Base-by-base conservation (phyloP, 73 alveolate genomes). In the Paramecium octaurelia region DNA sequence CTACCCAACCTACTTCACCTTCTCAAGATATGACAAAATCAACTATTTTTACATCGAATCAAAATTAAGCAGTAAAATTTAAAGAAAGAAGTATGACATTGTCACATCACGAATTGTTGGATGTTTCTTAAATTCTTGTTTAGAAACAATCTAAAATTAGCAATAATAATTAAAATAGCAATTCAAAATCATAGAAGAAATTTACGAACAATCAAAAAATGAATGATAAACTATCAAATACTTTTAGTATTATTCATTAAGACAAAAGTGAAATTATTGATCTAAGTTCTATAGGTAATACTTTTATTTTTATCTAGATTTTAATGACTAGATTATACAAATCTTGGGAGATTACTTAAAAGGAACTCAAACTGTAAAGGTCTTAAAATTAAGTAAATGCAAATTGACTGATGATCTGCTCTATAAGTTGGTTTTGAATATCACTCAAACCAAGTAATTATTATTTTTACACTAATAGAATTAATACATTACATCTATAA, bases 371-470 rank as follows among this genome's bases (percentile, higher is more conserved):
- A 80, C 42, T 43, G 57, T 80, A 6, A 80, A 80, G 38, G 91
- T 80, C 44, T 23, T 80, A 27, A 80, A 80, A 43, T 18, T 80
- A 35, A 80, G 57, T 80, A 80, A 80, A 80, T 80, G 91, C 44
- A 40, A 46, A 42, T 40, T 80, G 8, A 80, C 91, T 7, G 91
- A 80, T 80, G 91, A 80, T 24, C 50, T 44, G 8, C 48, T 80
- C 2, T 23, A 21, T 24, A 80, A 44, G 11, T 46, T 80, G 48
- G 12, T 80, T 48, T 24, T 27, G 23, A 73, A 21, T 36, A 21
- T 80, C 24, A 18, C 16, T 43, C 42, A 35, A 42, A 23, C 76
- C n/a, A 42, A 46, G 75, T 48, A 80, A n/a, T 54, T 54, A 4
- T 34, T 43, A n/a, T 23, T 20, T 43, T 44, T 8, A 11, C 4